Conservation (phyloP, 495 filamentous ascomycete species). For the Jackrogersella multiformis region DNA sequence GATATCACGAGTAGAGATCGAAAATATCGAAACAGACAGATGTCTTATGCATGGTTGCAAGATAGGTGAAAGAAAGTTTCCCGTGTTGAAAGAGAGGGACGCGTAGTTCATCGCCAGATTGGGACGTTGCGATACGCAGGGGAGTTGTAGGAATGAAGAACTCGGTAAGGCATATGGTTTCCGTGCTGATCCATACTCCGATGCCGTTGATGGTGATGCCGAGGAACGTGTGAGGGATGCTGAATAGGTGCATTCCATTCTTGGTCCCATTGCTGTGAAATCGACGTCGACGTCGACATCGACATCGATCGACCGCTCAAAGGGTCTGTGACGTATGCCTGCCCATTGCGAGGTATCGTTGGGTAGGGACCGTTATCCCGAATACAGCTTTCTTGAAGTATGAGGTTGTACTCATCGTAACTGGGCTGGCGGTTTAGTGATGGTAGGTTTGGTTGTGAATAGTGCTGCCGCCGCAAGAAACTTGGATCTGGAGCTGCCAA, state of each 20-base stretch:
- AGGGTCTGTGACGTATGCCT: constrained; percentile 40
- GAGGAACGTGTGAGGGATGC: constrained; percentile 46
- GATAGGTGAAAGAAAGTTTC: neutral
- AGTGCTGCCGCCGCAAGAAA: constrained; percentile 37
- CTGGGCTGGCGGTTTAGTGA: constrained; percentile 52
- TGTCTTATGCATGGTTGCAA: constrained; percentile 4
- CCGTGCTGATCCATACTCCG: constrained; percentile 49
- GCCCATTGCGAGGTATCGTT: constrained; percentile 52
- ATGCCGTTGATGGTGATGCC: constrained; percentile 51
- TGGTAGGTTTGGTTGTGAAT: constrained; percentile 38
- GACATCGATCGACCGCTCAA: constrained; percentile 46
- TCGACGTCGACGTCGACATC: constrained; percentile 39
- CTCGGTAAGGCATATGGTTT: constrained; percentile 50
- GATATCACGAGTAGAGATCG: constrained; percentile 24
- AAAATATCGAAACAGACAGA: neutral
- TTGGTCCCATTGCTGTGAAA: constrained; percentile 30
- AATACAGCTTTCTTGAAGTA: constrained; percentile 24
- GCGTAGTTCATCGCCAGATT: constrained; percentile 52
- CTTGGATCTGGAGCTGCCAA: constrained; percentile 25
- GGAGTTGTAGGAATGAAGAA: constrained; percentile 61
- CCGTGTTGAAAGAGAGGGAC: neutral
- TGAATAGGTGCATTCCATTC: constrained; percentile 45
- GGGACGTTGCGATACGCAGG: constrained; percentile 57
- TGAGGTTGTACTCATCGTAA: constrained; percentile 51
- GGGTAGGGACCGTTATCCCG: constrained; percentile 43